Evolutionary conservation across 78 protist species (phyloP).

Genomic region (Ministeria vibrans): DNA sequence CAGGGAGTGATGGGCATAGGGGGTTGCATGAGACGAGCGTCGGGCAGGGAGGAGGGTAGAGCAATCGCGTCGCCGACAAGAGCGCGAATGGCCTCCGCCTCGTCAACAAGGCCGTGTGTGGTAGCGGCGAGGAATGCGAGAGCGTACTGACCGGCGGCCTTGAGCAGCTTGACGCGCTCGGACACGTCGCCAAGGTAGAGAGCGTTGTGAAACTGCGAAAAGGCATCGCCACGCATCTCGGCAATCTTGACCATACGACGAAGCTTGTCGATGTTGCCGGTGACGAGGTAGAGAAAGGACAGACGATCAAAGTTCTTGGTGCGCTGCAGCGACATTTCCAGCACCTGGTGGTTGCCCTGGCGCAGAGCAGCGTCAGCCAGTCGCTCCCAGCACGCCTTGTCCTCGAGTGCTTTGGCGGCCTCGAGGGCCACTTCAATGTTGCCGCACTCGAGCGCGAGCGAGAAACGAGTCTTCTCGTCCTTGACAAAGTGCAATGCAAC

Average conservation of each 20-base stretch:
- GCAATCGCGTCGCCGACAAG: background rate
- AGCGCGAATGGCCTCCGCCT: constrained; percentile 26
- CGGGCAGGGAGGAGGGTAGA: constrained; percentile 8
- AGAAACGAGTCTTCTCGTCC: constrained; percentile 85
- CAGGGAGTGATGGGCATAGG: constrained; percentile 43
- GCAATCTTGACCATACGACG: constrained; percentile 71
- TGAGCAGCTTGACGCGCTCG: constrained; percentile 66
- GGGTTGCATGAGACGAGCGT: constrained; percentile 34
- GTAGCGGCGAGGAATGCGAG: constrained; percentile 81
- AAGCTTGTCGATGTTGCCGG: constrained; percentile 88
- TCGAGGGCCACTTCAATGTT: constrained; percentile 85
- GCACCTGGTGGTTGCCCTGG: constrained; percentile 88
- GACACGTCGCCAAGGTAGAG: constrained; percentile 85
- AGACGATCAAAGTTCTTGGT: constrained; percentile 78
- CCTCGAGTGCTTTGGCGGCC: constrained; percentile 68
- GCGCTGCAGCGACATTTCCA: constrained; percentile 83
- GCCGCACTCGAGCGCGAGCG: constrained; percentile 95
- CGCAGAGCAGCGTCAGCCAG: constrained; percentile 80
- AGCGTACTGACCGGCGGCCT: constrained; percentile 25
- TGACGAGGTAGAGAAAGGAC: constrained; percentile 87
- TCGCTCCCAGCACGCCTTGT: constrained; percentile 76
- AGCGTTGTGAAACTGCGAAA: constrained; percentile 75
- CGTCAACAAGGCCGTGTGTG: constrained; percentile 69
- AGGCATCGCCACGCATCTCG: constrained; percentile 28
- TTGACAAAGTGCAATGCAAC: constrained; percentile 92